phyloP scores from a whole-genome alignment of 2,329 filamentous ascomycete genomes.

The Orbilia javanica region DNA sequence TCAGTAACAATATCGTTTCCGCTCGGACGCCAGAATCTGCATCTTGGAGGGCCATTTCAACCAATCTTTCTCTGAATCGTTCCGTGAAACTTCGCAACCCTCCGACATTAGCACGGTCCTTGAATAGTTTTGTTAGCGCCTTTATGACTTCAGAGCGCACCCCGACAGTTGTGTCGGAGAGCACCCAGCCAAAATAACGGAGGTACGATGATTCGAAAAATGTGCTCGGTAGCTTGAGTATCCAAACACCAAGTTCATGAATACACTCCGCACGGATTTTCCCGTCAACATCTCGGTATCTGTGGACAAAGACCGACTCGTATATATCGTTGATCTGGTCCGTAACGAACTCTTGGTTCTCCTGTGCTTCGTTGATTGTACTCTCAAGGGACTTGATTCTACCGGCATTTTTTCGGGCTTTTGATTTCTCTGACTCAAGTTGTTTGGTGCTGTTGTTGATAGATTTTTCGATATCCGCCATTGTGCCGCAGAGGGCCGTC shows the following conservation, averaged over 20 bases:
- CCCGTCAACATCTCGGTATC: slow-evolving; percentile 93
- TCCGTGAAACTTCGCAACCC: slow-evolving; percentile 91
- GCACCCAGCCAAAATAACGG: slow-evolving; percentile 93
- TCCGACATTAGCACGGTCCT: slow-evolving; percentile 80
- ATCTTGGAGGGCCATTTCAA: slow-evolving; percentile 92
- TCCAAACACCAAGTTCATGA: slow-evolving; percentile 88
- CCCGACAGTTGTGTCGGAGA: slow-evolving; percentile 81
- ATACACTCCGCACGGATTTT: slow-evolving; percentile 91
- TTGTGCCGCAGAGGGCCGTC: slow-evolving; percentile 80
- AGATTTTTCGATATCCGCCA: slow-evolving; percentile 77
- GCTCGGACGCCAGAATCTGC: slow-evolving; percentile 84
- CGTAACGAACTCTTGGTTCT: slow-evolving; percentile 77
- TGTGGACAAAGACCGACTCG: slow-evolving; percentile 93
- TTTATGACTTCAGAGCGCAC: slow-evolving; percentile 88
- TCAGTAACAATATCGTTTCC: slow-evolving; percentile 82
- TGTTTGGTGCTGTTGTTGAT: slow-evolving; percentile 83
- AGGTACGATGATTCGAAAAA: slow-evolving; percentile 93
- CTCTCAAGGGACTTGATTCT: slow-evolving; percentile 80
- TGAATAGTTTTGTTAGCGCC: slow-evolving; percentile 83
- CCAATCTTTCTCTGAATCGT: slow-evolving; percentile 84
- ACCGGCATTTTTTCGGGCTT: slow-evolving; percentile 80
- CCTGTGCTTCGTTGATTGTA: slow-evolving; percentile 77
- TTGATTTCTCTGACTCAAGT: slow-evolving; percentile 80
- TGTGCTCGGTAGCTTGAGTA: slow-evolving; percentile 82
- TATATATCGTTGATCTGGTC: slow-evolving; percentile 85